phyloP scores from a whole-genome alignment of 495 filamentous ascomycete species.

The Hyaloscypha bicolor region DNA sequence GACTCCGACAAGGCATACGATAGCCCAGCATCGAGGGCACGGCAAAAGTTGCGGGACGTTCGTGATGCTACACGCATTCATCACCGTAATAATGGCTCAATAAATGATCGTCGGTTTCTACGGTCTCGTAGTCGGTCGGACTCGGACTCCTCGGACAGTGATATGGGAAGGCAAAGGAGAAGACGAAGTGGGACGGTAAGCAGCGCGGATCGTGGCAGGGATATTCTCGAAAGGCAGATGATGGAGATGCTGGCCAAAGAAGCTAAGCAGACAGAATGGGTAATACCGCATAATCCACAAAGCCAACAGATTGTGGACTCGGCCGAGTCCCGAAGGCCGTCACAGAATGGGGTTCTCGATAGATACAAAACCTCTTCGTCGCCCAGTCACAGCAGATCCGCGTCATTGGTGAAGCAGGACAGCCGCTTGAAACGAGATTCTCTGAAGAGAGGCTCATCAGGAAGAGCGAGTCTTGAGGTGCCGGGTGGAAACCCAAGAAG shows the following conservation, averaged over 20 bases:
- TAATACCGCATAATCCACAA: not conserved
- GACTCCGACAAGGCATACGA: conserved; percentile 27
- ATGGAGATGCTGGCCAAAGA: conserved; percentile 62
- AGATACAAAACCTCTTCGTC: not conserved
- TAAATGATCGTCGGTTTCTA: conserved; percentile 11
- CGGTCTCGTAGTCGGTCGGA: conserved; percentile 37
- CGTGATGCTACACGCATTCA: conserved; percentile 50
- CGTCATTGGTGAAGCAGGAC: conserved; percentile 20
- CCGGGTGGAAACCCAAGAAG: conserved; percentile 34
- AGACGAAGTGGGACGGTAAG: conserved; percentile 30
- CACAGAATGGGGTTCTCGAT: conserved; percentile 4
- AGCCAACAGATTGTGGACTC: not conserved
- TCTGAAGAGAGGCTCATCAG: conserved; percentile 23
- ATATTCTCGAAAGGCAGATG: conserved; percentile 69
- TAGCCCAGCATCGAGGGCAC: conserved; percentile 36
- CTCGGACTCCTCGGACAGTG: conserved; percentile 30
- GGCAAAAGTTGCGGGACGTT: conserved; percentile 45
- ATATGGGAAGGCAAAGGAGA: conserved; percentile 12
- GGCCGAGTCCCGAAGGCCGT: conserved; percentile 12
- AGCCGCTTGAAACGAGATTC: conserved; percentile 16
- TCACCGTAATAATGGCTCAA: conserved; percentile 41
- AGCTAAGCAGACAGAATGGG: conserved; percentile 35
- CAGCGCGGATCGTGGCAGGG: conserved; percentile 44
- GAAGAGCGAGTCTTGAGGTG: conserved; percentile 34
- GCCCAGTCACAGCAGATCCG: conserved; percentile 22